Evolutionary conservation across 139 green algal genomes (phyloP).

Genomic region (Coelastrella sp.): DNA sequence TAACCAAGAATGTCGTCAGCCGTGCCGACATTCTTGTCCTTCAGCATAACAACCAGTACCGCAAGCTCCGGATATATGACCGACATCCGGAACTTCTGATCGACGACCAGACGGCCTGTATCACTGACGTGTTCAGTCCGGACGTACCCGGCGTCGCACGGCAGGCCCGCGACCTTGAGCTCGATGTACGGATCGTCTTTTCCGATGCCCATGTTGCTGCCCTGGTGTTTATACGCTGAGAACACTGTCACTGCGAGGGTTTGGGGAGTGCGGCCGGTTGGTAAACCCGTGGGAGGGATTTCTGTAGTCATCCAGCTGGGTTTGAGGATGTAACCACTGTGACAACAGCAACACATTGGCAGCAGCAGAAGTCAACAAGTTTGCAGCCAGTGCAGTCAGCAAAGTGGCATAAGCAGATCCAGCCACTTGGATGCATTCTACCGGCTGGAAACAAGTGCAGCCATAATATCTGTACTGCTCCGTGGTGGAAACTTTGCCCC

Average conservation of each 20-base stretch:
- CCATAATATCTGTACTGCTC: too few species aligned
- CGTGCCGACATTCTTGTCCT: background rate
- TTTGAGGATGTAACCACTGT: slow-evolving; percentile 43
- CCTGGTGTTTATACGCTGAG: slow-evolving; percentile 35
- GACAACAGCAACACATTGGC: background rate
- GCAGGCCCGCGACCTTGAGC: slow-evolving; percentile 35
- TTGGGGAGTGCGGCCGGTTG: background rate
- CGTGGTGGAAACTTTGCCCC: too few species aligned
- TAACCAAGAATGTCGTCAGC: slow-evolving; percentile 11
- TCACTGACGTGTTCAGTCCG: slow-evolving; percentile 14
- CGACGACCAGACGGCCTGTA: slow-evolving; percentile 32
- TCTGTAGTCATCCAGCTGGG: background rate
- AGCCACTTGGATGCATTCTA: too few species aligned
- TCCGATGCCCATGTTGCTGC: background rate
- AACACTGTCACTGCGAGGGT: slow-evolving; percentile 18
- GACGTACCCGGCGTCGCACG: background rate
- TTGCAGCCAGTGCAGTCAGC: background rate
- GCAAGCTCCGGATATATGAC: slow-evolving; percentile 37
- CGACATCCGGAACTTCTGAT: background rate
- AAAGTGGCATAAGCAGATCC: background rate
- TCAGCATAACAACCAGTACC: slow-evolving; percentile 42
- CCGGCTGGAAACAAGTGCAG: too few species aligned
- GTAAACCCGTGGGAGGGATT: background rate
- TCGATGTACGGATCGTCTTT: slow-evolving; percentile 42
- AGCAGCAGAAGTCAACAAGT: background rate